phyloP scores from a whole-genome alignment of 768 basidiomycete species.

The Boletus subparvulus region DNA sequence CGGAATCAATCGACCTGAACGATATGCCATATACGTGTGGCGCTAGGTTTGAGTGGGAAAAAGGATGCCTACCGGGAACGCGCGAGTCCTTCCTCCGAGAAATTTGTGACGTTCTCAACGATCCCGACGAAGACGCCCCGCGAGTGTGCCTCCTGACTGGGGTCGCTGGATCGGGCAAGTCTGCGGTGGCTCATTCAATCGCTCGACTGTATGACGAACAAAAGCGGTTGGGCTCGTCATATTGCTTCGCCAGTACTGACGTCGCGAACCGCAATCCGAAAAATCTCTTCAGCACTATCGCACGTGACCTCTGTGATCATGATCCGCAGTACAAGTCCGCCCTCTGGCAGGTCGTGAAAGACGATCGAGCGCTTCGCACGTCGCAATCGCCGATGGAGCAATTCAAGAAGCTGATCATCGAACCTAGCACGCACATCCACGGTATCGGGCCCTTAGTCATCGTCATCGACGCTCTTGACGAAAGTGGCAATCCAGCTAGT shows the following conservation, averaged over 20 bases:
- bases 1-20: background rate
- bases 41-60: conserved; percentile 7
- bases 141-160: too few species aligned
- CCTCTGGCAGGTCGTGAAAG: conserved; percentile 6
- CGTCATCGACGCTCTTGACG: conserved; percentile 31
- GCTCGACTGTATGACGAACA: conserved; percentile 12
- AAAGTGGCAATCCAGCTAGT: conserved; percentile 7
- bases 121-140: background rate
- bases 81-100: background rate
- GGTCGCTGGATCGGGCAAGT: too few species aligned
- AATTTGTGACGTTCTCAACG: background rate
- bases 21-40: conserved; percentile 7
- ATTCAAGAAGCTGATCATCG: conserved; percentile 21
- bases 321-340: conserved; percentile 13
- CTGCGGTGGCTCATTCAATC: conserved; percentile 7
- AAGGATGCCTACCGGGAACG: conserved; percentile 1
- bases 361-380: conserved; percentile 2
- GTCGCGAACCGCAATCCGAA: conserved; percentile 1
- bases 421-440: conserved; percentile 14
- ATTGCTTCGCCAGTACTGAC: conserved; percentile 16
- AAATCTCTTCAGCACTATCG: conserved; percentile 26
- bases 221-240: conserved; percentile 21
- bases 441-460: conserved; percentile 26
- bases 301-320: conserved; percentile 24
- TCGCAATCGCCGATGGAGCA: conserved; percentile 5